Percentiles rank a stretch among this genome's conserved stretches.
phyloP scores from a whole-genome alignment of 345 rosid genomes.

The Conringia planisiliqua region DNA sequence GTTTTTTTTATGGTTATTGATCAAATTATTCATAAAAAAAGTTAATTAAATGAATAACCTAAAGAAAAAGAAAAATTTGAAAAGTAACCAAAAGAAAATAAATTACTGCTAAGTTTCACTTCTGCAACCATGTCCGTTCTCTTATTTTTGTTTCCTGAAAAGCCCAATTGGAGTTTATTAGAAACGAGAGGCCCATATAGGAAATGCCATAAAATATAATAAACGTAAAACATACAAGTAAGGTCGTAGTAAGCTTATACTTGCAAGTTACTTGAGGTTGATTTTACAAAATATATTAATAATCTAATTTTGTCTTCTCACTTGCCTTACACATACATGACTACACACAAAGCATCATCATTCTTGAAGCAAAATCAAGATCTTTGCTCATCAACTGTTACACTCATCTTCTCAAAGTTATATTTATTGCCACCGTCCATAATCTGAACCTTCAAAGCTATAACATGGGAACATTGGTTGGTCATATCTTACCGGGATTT shows the following conservation, averaged over 20 bases:
- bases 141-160: not conserved
- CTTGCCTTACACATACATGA: conserved; percentile 21
- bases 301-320: conserved; percentile 23
- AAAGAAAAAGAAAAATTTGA: too few relatives aligned
- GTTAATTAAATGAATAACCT: too few relatives aligned
- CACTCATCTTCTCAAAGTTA: not conserved
- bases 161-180: not conserved
- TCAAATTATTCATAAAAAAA: too few relatives aligned
- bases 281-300: not conserved
- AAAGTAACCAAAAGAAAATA: too few relatives aligned
- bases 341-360: conserved; percentile 27
- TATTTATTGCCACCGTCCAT: conserved; percentile 12
- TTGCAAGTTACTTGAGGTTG: conserved; percentile 31
- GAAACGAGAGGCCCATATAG: not conserved
- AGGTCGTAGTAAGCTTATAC: conserved; percentile 1
- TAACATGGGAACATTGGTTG: conserved; percentile 69
- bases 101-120: too few relatives aligned
- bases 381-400: conserved; percentile 11
- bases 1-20: too few relatives aligned
- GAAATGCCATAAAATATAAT: not conserved
- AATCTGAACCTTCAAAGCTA: conserved; percentile 5
- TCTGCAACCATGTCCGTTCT: not conserved
- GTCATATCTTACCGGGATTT: conserved; percentile 72
- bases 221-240: conserved; percentile 18
- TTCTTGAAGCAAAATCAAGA: conserved; percentile 34